Conservation (phyloP, 2,329 filamentous ascomycete genomes). For the Corynespora cassiicola region DNA sequence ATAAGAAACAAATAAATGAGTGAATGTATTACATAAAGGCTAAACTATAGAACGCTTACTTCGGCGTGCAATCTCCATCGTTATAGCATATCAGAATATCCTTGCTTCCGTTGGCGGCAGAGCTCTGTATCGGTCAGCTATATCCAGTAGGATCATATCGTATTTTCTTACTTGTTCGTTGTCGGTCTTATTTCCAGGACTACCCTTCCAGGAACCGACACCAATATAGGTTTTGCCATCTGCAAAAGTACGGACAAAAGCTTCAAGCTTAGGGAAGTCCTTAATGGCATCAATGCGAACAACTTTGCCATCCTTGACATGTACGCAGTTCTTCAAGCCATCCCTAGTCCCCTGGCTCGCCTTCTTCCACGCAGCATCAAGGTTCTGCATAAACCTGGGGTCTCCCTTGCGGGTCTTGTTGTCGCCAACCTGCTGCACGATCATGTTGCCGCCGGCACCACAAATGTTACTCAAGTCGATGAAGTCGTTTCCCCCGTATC, state of each 20-base stretch:
- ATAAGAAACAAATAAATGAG: slow-evolving; percentile 3
- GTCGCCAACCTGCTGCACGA: slow-evolving; percentile 46
- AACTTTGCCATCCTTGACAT: slow-evolving; percentile 13
- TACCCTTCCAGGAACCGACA: slow-evolving; percentile 46
- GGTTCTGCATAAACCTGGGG: slow-evolving; percentile 49
- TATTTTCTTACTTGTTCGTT: slow-evolving; percentile 33
- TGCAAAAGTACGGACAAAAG: slow-evolving; percentile 47
- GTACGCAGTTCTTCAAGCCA: slow-evolving; percentile 40
- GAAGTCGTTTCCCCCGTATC: slow-evolving; percentile 41
- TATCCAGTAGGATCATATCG: not conserved
- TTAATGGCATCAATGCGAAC: slow-evolving; percentile 42
- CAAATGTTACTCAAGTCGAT: slow-evolving; percentile 45
- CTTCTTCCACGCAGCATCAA: slow-evolving; percentile 43
- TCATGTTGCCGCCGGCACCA: slow-evolving; percentile 51
- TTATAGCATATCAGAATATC: slow-evolving; percentile 49
- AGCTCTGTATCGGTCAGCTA: slow-evolving; percentile 24
- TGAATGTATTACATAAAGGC: slow-evolving; percentile 4
- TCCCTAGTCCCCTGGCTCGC: slow-evolving; percentile 39
- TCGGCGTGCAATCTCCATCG: slow-evolving; percentile 32
- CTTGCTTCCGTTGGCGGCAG: slow-evolving; percentile 47
- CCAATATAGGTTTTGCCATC: slow-evolving; percentile 47
- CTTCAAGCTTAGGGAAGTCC: slow-evolving; percentile 42
- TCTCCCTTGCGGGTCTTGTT: slow-evolving; percentile 46
- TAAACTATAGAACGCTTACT: slow-evolving; percentile 9
- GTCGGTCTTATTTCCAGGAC: slow-evolving; percentile 39